A percentile compares a stretch with the other conserved stretches of the same genome.
phyloP scores from a whole-genome alignment of 768 basidiomycete species.

The Tulasnella calospora region DNA sequence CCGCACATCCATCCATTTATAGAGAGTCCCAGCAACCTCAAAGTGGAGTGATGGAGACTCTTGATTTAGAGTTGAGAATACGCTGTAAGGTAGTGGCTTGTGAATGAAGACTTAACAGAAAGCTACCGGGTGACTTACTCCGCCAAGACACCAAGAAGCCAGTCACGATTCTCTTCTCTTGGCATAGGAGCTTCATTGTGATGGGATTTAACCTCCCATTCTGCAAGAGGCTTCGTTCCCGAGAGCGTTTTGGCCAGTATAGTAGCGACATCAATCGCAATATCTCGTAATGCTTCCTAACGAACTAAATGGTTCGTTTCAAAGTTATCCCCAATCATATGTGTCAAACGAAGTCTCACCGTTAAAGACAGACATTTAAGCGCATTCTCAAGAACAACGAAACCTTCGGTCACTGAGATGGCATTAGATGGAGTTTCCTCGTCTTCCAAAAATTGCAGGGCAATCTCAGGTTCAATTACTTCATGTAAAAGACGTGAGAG shows the following conservation, averaged over 20 bases:
- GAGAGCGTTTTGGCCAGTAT: background rate
- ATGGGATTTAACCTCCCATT: background rate
- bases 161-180: background rate
- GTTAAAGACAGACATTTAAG: background rate
- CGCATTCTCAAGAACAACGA: too few species aligned
- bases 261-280: background rate
- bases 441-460: too few species aligned
- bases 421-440: too few species aligned
- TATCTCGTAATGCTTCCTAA: background rate
- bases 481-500: too few species aligned
- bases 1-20: background rate
- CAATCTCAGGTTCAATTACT: too few species aligned
- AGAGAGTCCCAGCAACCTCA: background rate
- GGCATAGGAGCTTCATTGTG: background rate
- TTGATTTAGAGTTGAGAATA: background rate
- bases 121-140: background rate
- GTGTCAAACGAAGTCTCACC: too few species aligned
- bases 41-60: background rate
- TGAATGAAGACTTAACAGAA: background rate
- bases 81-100: background rate
- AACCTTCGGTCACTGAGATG: too few species aligned
- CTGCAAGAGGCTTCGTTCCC: background rate
- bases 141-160: background rate
- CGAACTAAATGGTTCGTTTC: background rate
- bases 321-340: background rate